phyloP scores from a whole-genome alignment of 1,139 yeast species.

The Komagataea norvegica region DNA sequence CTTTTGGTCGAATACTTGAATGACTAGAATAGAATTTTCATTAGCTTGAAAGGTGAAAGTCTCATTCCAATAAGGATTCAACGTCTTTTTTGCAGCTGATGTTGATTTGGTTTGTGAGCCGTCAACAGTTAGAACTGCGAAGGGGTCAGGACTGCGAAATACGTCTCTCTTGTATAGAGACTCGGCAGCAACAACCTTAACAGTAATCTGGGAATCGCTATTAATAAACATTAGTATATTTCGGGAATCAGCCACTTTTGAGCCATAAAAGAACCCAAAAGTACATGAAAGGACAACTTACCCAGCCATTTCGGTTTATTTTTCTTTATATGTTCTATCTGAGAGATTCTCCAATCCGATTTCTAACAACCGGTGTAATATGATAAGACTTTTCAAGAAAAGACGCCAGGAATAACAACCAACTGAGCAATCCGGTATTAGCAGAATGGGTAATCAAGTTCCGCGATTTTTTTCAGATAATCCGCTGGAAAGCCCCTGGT shows the following conservation, averaged over 20 bases:
- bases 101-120: slow-evolving; percentile 96
- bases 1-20: slow-evolving; percentile 95
- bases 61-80: slow-evolving; percentile 98
- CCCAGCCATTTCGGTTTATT: slow-evolving; percentile 10
- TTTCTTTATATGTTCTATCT: no score
- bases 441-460: background rate
- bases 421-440: background rate
- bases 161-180: slow-evolving; percentile 93
- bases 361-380: no score
- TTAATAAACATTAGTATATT: slow-evolving; percentile 12
- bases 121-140: slow-evolving; percentile 94
- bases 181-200: slow-evolving; percentile 92
- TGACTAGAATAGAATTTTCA: slow-evolving; percentile 82
- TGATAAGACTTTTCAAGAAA: no score
- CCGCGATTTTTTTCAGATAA: background rate
- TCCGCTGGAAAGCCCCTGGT: no score
- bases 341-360: no score
- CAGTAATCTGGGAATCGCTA: slow-evolving; percentile 38
- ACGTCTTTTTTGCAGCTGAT: slow-evolving; percentile 85
- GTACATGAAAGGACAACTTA: slow-evolving; percentile 1
- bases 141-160: slow-evolving; percentile 94
- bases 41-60: slow-evolving; percentile 71
- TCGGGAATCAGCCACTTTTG: background rate
- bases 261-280: background rate
- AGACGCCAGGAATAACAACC: slow-evolving; percentile 1